These are phyloP conservation scores for Microcyclospora tardicrescens DNA, from an alignment of 2,329 filamentous ascomycete genomes.

Conservation along the genomic window DNA sequence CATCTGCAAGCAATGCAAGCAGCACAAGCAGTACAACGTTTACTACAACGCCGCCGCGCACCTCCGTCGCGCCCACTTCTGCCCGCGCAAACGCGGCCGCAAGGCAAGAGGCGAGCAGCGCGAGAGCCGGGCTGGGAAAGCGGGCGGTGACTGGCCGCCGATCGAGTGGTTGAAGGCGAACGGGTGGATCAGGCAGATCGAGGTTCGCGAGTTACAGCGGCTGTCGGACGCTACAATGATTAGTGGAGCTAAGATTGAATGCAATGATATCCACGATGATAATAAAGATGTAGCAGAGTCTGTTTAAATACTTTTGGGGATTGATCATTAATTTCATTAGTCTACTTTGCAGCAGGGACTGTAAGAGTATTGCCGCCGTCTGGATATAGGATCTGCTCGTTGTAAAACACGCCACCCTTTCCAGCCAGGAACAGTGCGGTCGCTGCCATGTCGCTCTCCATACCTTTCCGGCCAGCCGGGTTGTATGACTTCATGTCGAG, in stretches of 20 bases:
- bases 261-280: background rate
- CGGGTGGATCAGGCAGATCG: constrained; percentile 45
- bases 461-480: constrained; percentile 31
- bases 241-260: too few relatives aligned
- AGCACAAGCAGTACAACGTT: constrained; percentile 67
- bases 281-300: background rate
- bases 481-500: constrained; percentile 31
- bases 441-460: constrained; percentile 39
- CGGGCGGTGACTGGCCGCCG: constrained; percentile 47
- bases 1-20: constrained; percentile 72
- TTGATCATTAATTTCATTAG: constrained; percentile 1
- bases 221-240: too few relatives aligned
- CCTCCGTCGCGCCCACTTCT: constrained; percentile 77
- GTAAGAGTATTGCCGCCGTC: constrained; percentile 26
- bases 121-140: constrained; percentile 42
- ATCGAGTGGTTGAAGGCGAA: constrained; percentile 46
- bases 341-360: background rate
- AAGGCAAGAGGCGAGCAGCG: constrained; percentile 46
- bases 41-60: constrained; percentile 95
- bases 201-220: constrained; percentile 18
- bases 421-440: constrained; percentile 40
- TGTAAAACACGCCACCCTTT: constrained; percentile 39
- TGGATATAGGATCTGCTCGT: constrained; percentile 41
- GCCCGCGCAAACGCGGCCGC: constrained; percentile 48
- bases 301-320: too few relatives aligned